phyloP scores from a whole-genome alignment of 306 rosid species.

The Castanea mollissima region DNA sequence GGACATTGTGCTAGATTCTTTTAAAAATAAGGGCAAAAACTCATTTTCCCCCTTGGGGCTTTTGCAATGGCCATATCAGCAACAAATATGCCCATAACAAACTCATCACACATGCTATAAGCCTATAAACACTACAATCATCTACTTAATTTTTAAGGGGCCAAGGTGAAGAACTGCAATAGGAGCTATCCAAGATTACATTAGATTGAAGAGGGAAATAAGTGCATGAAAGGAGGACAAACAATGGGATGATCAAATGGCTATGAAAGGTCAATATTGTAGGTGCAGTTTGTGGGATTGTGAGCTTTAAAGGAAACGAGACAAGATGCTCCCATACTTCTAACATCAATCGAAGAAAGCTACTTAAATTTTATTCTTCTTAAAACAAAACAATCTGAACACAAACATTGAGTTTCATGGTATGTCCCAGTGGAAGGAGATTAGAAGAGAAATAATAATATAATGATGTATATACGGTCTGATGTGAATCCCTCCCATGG shows the following conservation, averaged over 20 bases:
- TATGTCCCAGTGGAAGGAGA: not conserved
- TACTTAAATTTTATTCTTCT: not conserved
- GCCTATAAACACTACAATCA: constrained; percentile 42
- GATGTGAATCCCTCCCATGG: too few relatives aligned
- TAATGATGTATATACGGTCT: not conserved
- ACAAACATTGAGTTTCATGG: not conserved
- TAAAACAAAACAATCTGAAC: not conserved
- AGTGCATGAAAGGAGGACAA: constrained; percentile 33
- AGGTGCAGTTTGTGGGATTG: constrained; percentile 81
- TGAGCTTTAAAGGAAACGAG: constrained; percentile 63
- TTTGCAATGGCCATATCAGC: too few relatives aligned
- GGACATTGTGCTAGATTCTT: too few relatives aligned
- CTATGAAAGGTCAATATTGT: constrained; percentile 74
- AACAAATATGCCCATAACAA: constrained; percentile 70
- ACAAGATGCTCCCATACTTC: constrained; percentile 69
- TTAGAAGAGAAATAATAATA: not conserved
- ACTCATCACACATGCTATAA: constrained; percentile 82
- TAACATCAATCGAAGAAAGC: constrained; percentile 41
- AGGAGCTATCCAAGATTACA: constrained; percentile 59
- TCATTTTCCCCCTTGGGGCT: too few relatives aligned
- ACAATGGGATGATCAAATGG: constrained; percentile 65
- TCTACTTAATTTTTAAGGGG: constrained; percentile 49
- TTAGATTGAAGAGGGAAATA: constrained; percentile 73
- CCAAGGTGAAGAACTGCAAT: constrained; percentile 48
- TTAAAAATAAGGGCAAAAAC: too few relatives aligned